Conservation (phyloP, 352 stramenopile genomes). For the Phytophthora tubulina region DNA sequence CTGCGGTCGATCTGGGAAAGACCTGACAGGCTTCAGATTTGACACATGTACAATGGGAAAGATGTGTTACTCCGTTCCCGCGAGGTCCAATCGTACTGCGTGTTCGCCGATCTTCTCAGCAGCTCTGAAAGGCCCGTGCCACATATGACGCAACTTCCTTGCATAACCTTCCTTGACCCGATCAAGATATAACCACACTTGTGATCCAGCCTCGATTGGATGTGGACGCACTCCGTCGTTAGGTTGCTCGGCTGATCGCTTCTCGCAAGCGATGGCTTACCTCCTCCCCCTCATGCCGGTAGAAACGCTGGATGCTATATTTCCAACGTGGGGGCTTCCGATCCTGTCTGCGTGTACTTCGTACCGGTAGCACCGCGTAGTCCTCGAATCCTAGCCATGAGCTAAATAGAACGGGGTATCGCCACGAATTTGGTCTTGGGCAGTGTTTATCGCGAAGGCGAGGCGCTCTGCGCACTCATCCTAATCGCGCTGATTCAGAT, state of each 20-base stretch:
- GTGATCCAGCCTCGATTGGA: not conserved
- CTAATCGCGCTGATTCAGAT: too few relatives aligned
- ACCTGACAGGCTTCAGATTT: conserved; percentile 28
- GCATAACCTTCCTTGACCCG: not conserved
- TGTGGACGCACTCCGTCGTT: not conserved
- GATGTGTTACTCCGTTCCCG: not conserved
- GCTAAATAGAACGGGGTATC: conserved; percentile 17
- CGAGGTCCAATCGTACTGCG: conserved; percentile 23
- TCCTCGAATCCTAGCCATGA: conserved; percentile 17
- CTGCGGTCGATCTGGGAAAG: not conserved
- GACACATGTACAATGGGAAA: conserved; percentile 18
- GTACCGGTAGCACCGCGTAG: conserved; percentile 15
- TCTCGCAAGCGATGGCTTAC: too few relatives aligned
- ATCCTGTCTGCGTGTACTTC: conserved; percentile 2
- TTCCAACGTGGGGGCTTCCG: conserved; percentile 1
- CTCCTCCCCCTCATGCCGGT: too few relatives aligned
- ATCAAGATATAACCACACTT: conserved; percentile 16
- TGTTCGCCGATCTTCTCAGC: conserved; percentile 23
- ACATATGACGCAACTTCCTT: conserved; percentile 18
- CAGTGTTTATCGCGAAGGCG: not conserved
- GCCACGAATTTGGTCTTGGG: conserved; percentile 8
- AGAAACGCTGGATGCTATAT: conserved; percentile 6
- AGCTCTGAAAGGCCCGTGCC: conserved; percentile 41
- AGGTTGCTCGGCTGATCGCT: conserved; percentile 2
- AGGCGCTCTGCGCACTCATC: too few relatives aligned